A percentile compares a stretch with the other conserved stretches of the same genome.
Evolutionary conservation across 2,329 filamentous ascomycete species (phyloP).

Genomic region (Paraphaeosphaeria sporulosa): DNA sequence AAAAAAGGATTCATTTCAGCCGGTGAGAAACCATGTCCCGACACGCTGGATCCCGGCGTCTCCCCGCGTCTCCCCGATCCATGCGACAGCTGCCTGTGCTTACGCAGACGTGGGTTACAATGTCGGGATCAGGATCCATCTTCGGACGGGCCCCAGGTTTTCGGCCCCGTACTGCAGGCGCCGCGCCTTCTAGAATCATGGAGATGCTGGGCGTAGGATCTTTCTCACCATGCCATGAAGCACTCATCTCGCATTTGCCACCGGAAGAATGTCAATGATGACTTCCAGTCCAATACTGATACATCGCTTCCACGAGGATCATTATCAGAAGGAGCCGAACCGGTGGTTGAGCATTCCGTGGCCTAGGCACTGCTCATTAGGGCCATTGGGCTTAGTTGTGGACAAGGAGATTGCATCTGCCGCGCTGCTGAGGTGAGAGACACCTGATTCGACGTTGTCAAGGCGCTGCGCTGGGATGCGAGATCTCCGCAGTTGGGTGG

Average conservation of each 20-base stretch:
- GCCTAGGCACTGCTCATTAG: background rate
- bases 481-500: slow-evolving; percentile 20
- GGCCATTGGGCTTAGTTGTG: slow-evolving; percentile 15
- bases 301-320: background rate
- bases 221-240: background rate
- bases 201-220: slow-evolving; percentile 6
- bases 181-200: slow-evolving; percentile 22
- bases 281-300: background rate
- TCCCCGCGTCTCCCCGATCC: slow-evolving; percentile 27
- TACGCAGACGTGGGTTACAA: slow-evolving; percentile 15
- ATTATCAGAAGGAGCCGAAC: background rate
- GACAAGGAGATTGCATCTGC: slow-evolving; percentile 18
- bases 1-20: slow-evolving; percentile 28
- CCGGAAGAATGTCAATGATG: slow-evolving; percentile 25
- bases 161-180: slow-evolving; percentile 7
- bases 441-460: slow-evolving; percentile 11
- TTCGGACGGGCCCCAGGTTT: slow-evolving; percentile 9
- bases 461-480: slow-evolving; percentile 13
- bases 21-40: slow-evolving; percentile 25
- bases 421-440: slow-evolving; percentile 25
- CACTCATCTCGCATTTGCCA: slow-evolving; percentile 24
- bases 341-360: background rate
- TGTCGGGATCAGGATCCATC: slow-evolving; percentile 14
- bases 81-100: slow-evolving; percentile 19
- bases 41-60: slow-evolving; percentile 26